Conservation (phyloP, 73 alveolate species). For the Durusdinium trenchii region DNA sequence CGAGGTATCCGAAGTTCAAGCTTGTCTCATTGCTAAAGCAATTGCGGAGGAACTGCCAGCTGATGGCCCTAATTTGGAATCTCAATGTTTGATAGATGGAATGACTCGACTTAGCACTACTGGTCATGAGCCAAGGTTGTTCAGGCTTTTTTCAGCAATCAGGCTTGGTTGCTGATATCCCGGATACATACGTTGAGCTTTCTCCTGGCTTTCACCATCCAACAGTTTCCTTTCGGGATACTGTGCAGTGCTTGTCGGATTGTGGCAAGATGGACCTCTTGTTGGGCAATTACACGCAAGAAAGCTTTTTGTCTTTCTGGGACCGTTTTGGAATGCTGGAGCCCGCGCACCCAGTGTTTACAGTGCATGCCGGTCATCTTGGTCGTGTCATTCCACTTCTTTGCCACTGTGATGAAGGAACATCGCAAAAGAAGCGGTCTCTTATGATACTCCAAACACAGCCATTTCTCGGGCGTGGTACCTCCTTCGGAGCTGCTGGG, state of each 20-base stretch:
- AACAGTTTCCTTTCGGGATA: background rate
- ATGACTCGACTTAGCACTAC: background rate
- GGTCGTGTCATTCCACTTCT: background rate
- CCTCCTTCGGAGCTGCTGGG: conserved; percentile 35
- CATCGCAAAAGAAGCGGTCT: conserved; percentile 49
- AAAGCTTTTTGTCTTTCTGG: conserved; percentile 12
- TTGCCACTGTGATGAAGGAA: conserved; percentile 43
- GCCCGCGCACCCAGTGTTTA: conserved; percentile 16
- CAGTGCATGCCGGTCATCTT: background rate
- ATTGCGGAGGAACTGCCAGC: background rate
- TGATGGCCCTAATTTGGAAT: background rate
- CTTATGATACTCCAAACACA: background rate
- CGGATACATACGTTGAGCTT: background rate
- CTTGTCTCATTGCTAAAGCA: background rate
- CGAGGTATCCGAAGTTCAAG: conserved; percentile 23
- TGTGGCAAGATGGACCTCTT: background rate
- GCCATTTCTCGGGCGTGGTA: conserved; percentile 20
- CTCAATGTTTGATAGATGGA: background rate
- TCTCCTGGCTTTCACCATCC: conserved; percentile 7
- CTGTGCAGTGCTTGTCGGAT: background rate
- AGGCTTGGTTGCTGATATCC: background rate
- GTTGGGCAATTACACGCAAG: background rate
- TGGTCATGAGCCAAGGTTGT: background rate
- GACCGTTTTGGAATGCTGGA: background rate
- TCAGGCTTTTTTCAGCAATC: background rate